Evolutionary conservation across 345 rosid genomes (phyloP).

Genomic region (Eutrema japonicum): DNA sequence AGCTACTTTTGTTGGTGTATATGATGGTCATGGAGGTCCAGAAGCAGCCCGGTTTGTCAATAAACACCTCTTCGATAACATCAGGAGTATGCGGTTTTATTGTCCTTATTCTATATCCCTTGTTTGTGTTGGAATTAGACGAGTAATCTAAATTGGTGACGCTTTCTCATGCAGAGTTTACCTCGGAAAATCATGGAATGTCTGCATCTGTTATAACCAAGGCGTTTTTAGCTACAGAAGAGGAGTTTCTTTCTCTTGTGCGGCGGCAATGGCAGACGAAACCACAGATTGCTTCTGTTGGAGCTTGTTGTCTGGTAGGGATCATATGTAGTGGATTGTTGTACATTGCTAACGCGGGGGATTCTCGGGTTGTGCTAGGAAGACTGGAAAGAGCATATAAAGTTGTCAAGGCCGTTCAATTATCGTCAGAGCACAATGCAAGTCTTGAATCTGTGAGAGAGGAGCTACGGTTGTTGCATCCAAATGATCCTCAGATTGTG

Average conservation of each 20-base stretch:
- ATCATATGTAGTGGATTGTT: constrained; percentile 54
- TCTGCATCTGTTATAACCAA: constrained; percentile 62
- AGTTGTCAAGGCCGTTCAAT: constrained; percentile 54
- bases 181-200: constrained; percentile 80
- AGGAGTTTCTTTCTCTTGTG: constrained; percentile 47
- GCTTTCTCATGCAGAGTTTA: constrained; percentile 72
- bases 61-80: constrained; percentile 41
- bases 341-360: constrained; percentile 64
- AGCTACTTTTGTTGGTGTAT: constrained; percentile 49
- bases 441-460: constrained; percentile 62
- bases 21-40: constrained; percentile 51
- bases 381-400: constrained; percentile 50
- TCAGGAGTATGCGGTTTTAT: constrained; percentile 34
- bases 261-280: constrained; percentile 48
- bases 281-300: constrained; percentile 68
- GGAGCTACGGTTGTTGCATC: constrained; percentile 58
- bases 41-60: constrained; percentile 48
- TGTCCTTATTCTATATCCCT: neutral
- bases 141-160: constrained; percentile 44
- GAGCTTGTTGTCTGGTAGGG: constrained; percentile 65
- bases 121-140: neutral
- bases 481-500: constrained; percentile 63
- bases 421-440: constrained; percentile 63
- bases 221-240: constrained; percentile 48
- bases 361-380: constrained; percentile 63